Base-by-base conservation (phyloP, 331 rosid genomes). In the Pyrus hybrid region DNA sequence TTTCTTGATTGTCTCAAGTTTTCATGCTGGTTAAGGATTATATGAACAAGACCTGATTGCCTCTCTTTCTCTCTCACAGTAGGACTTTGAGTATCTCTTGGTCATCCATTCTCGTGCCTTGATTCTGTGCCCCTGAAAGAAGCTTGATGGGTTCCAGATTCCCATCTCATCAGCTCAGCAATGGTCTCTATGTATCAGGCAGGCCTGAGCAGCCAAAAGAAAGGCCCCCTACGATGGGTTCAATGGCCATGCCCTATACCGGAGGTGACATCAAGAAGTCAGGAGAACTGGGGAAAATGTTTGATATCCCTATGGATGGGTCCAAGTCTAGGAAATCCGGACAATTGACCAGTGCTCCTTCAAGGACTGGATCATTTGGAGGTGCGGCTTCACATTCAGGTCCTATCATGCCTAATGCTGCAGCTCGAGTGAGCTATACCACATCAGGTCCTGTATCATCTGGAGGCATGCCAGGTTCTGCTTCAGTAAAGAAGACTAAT, bases 101-200 rank as follows among this genome's bases (percentile, higher is more conserved):
- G 72, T 14, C 70, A 73, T 70, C 63, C 67, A 30, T n/a, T 78
- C 71, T 54, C 25, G 63, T 33, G 47, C 80, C 49, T 71, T 72
- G 21, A 54, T 47, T 82, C 86, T 84, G 76, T 72, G 76, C 71
- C 78, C 68, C 68, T 64, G 66, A 71, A 68, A 80, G 33, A 80
- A 73, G 87, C 74, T 63, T 54, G 88, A 94, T 94, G 99, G 93
- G 97, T 92, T 94, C 99, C 21, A 85, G 99, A 82, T 90, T 92
- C 91, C 99, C 96, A 72, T 94, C 99, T 79, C 99, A 94, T 92
- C 96, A 94, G 79, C 99, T 94, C 76, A 92, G 99, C 91, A 94
- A 90, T 86, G 99, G 99, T 82, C 92, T 94, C 68, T 94, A 87
- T 47, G 99, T 94, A 75, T 94, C 99, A n/a, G 99, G 99, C 75